Conservation (phyloP, 1,284 basidiomycete genomes). For the Marasmius sp. region DNA sequence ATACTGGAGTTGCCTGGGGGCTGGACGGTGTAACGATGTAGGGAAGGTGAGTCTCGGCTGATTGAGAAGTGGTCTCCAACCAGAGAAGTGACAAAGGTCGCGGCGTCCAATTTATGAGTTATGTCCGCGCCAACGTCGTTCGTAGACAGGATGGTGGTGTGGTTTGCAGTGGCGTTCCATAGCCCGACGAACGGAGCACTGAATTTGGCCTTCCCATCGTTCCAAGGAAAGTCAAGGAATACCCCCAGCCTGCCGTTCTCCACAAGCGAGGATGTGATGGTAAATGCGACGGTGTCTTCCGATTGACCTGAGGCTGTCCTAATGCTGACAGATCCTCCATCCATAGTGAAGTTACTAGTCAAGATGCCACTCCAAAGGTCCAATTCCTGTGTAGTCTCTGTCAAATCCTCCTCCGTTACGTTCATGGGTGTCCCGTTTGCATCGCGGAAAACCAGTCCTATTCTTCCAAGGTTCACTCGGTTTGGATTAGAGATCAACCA, state of each 20-base stretch:
- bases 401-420: conserved; percentile 41
- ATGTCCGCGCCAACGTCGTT: conserved; percentile 35
- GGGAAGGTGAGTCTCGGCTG: conserved; percentile 36
- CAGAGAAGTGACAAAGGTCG: conserved; percentile 45
- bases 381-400: conserved; percentile 38
- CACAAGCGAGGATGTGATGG: conserved; percentile 41
- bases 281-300: conserved; percentile 40
- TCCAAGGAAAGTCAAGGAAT: conserved; percentile 66
- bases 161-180: conserved; percentile 46
- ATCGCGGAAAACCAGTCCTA: conserved; percentile 46
- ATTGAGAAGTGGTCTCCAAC: conserved; percentile 41
- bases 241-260: conserved; percentile 39
- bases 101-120: conserved; percentile 39
- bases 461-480: conserved; percentile 52
- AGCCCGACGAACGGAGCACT: conserved; percentile 57
- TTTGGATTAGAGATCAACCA: conserved; percentile 63
- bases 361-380: conserved; percentile 58
- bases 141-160: conserved; percentile 41
- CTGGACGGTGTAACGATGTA: conserved; percentile 47
- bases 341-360: conserved; percentile 43
- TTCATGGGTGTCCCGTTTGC: conserved; percentile 27
- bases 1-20: conserved; percentile 16
- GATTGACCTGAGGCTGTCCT: conserved; percentile 41
- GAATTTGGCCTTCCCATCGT: conserved; percentile 55
- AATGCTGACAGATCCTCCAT: conserved; percentile 36